A percentile compares a stretch with the other conserved stretches of the same genome.
Conservation (phyloP, 2,329 filamentous ascomycete species). For the Chaetomiaceae sp. region DNA sequence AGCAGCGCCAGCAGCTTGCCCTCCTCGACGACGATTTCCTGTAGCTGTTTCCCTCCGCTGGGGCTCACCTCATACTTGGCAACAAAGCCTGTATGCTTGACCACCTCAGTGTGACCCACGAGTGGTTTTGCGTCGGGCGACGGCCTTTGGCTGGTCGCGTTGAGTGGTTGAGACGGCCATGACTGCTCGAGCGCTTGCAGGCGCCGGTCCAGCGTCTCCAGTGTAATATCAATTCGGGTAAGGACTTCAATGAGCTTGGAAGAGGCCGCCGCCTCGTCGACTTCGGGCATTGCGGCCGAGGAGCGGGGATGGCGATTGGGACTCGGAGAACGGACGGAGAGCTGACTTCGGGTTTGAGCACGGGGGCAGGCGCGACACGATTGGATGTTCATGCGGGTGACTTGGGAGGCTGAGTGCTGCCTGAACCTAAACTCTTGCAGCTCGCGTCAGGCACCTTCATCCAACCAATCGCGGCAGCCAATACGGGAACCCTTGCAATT, state of each 20-base stretch:
- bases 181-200: background rate
- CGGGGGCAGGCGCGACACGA: no score
- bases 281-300: background rate
- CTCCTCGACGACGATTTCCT: background rate
- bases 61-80: background rate
- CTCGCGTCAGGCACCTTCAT: no score
- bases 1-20: background rate
- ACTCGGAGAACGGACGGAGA: no score
- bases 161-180: background rate
- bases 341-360: no score
- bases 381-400: no score
- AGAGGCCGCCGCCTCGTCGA: background rate
- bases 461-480: no score
- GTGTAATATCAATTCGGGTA: background rate
- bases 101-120: background rate
- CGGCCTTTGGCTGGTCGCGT: background rate
- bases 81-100: background rate
- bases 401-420: no score
- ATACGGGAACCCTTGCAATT: no score
- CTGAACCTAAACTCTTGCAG: no score
- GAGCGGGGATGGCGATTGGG: no score
- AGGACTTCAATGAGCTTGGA: conserved; percentile 2
- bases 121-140: background rate
- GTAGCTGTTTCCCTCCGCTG: background rate
- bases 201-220: background rate